These are phyloP conservation scores for Aspergillus fischeri DNA, from an alignment of 2,329 filamentous ascomycete genomes.

Conservation along the genomic window DNA sequence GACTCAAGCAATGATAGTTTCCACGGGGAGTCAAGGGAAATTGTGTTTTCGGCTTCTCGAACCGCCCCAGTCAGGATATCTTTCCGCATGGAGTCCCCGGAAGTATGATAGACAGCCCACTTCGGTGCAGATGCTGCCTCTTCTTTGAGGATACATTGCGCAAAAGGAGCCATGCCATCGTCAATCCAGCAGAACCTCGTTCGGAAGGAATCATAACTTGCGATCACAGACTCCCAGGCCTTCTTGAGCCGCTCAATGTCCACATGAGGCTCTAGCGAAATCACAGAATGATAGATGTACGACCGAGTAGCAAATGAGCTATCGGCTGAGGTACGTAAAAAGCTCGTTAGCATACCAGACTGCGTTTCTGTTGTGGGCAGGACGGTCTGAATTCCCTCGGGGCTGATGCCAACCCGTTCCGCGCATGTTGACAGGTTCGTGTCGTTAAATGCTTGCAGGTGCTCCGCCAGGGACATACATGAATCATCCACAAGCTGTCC, in stretches of 20 bases:
- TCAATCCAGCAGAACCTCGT: slow-evolving; percentile 30
- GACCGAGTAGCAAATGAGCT: slow-evolving; percentile 15
- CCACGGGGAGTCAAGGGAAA: slow-evolving; percentile 20
- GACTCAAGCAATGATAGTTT: slow-evolving; percentile 20
- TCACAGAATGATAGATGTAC: slow-evolving; percentile 30
- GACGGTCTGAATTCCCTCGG: slow-evolving; percentile 22
- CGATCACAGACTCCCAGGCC: slow-evolving; percentile 23
- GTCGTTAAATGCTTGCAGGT: slow-evolving; percentile 14
- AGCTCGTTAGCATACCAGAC: slow-evolving; percentile 34
- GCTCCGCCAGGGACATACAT: not conserved
- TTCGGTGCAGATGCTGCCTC: slow-evolving; percentile 8
- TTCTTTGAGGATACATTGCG: slow-evolving; percentile 27
- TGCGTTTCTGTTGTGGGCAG: slow-evolving; percentile 34
- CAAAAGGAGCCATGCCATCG: slow-evolving; percentile 33
- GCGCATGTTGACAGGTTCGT: slow-evolving; percentile 15
- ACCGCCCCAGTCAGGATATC: slow-evolving; percentile 16
- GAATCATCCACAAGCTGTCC: not conserved
- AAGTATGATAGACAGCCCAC: slow-evolving; percentile 15
- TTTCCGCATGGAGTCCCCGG: slow-evolving; percentile 9
- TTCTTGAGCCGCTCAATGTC: slow-evolving; percentile 18
- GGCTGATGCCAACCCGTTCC: slow-evolving; percentile 13
- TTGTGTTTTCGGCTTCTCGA: slow-evolving; percentile 16
- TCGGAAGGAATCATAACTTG: slow-evolving; percentile 29
- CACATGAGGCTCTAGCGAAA: slow-evolving; percentile 21
- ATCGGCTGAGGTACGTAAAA: slow-evolving; percentile 20